A percentile compares a stretch with the other conserved stretches of the same genome.
phyloP scores from a whole-genome alignment of 129 eudicot species.

The Chrysanthemum lavandulifolium region DNA sequence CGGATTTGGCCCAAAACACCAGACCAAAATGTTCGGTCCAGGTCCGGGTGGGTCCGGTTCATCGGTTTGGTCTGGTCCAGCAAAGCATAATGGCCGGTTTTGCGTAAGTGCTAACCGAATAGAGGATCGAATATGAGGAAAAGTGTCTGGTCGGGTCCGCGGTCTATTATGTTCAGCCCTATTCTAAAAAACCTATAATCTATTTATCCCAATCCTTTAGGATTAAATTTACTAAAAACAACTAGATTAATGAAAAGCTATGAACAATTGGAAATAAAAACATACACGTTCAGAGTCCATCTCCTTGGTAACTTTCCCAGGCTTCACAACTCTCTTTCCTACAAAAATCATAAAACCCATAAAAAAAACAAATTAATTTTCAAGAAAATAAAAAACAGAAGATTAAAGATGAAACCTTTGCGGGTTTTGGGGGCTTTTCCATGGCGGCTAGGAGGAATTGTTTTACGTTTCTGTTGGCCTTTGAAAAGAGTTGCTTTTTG shows the following conservation, averaged over 20 bases:
- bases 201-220: too few species aligned
- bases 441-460: constrained; percentile 77
- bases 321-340: constrained; percentile 77
- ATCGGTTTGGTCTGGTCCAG: too few species aligned
- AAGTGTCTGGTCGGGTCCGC: too few species aligned
- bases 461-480: constrained; percentile 77
- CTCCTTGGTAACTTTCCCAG: constrained; percentile 63
- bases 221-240: not conserved
- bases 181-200: too few species aligned
- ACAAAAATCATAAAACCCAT: constrained; percentile 5
- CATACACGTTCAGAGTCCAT: constrained; percentile 64
- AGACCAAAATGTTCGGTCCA: too few species aligned
- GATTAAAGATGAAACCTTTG: constrained; percentile 46
- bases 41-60: too few species aligned
- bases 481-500: constrained; percentile 72
- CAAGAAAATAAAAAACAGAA: not conserved
- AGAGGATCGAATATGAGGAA: too few species aligned
- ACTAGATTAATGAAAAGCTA: not conserved
- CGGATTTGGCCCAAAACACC: too few species aligned
- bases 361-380: not conserved
- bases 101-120: too few species aligned
- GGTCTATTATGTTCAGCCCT: too few species aligned
- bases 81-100: too few species aligned
- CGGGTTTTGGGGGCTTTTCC: constrained; percentile 63
- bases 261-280: not conserved